Evolutionary conservation across 192 early-diverging fungal species (phyloP).

Genomic region (Endogone sp.): DNA sequence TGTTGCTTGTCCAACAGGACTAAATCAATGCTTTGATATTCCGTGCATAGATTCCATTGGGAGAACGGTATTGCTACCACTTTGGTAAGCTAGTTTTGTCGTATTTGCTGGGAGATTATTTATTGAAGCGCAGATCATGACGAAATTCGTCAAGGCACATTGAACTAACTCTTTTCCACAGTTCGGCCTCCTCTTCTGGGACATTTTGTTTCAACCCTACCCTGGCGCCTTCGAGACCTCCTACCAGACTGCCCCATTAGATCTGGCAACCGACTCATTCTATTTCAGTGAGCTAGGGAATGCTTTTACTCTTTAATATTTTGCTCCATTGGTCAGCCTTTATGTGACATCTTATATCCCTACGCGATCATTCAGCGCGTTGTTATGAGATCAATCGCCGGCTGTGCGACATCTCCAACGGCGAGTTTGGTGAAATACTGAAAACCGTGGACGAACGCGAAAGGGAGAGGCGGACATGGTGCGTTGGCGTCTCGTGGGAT

Average conservation of each 20-base stretch:
- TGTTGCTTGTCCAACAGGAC: too few relatives aligned
- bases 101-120: too few relatives aligned
- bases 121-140: too few relatives aligned
- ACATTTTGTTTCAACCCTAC: slow-evolving; percentile 56
- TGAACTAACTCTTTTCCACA: not conserved
- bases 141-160: not conserved
- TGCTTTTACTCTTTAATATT: not conserved
- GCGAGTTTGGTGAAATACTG: slow-evolving; percentile 27
- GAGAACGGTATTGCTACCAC: slow-evolving; percentile 60
- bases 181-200: slow-evolving; percentile 68
- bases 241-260: slow-evolving; percentile 64
- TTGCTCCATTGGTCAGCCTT: not conserved
- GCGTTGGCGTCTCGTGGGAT: slow-evolving; percentile 48
- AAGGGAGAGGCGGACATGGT: slow-evolving; percentile 31
- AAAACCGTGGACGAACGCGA: slow-evolving; percentile 34
- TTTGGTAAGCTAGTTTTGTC: slow-evolving; percentile 21
- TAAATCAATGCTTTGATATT: not conserved
- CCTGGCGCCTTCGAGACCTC: slow-evolving; percentile 68
- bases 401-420: slow-evolving; percentile 25
- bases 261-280: slow-evolving; percentile 63
- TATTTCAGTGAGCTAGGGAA: slow-evolving; percentile 34
- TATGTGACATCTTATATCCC: slow-evolving; percentile 1
- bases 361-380: slow-evolving; percentile 23
- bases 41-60: slow-evolving; percentile 41
- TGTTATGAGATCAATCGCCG: slow-evolving; percentile 31